Evolutionary conservation across 495 filamentous ascomycete species (phyloP).

Genomic region (Platismatia glauca): DNA sequence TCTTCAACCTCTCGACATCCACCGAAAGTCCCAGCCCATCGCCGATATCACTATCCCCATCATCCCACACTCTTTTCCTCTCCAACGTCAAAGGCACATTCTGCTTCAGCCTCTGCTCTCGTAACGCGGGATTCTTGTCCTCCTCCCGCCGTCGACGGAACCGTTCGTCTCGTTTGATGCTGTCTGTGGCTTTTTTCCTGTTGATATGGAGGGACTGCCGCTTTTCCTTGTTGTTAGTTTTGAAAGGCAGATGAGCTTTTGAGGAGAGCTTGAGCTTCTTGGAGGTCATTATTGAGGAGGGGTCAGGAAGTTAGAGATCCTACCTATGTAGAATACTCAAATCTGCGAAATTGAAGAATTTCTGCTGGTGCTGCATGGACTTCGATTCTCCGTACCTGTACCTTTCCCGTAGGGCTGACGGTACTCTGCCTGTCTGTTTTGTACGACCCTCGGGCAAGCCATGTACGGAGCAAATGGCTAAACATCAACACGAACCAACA

Average conservation of each 20-base stretch:
- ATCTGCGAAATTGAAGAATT: background rate
- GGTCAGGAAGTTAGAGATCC: background rate
- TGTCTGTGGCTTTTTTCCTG: conserved; percentile 64
- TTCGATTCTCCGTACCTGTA: no score
- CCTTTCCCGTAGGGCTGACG: no score
- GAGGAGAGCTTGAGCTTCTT: conserved; percentile 32
- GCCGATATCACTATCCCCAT: conserved; percentile 59
- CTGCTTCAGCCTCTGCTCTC: conserved; percentile 56
- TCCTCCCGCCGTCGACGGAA: conserved; percentile 76
- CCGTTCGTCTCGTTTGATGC: conserved; percentile 63
- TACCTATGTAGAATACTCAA: background rate
- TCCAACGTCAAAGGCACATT: conserved; percentile 84
- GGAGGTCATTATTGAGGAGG: conserved; percentile 28
- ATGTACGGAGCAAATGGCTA: no score
- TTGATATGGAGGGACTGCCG: conserved; percentile 66
- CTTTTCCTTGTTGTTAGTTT: conserved; percentile 59
- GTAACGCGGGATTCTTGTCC: conserved; percentile 68
- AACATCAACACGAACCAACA: no score
- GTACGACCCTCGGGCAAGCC: no score
- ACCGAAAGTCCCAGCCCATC: conserved; percentile 62
- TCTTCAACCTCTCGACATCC: conserved; percentile 61
- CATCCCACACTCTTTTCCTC: conserved; percentile 86
- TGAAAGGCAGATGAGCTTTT: conserved; percentile 32
- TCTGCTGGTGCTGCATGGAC: no score
- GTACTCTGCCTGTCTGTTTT: no score